Conservation (phyloP, 2,329 filamentous ascomycete species). For the Fusarium anguioides region DNA sequence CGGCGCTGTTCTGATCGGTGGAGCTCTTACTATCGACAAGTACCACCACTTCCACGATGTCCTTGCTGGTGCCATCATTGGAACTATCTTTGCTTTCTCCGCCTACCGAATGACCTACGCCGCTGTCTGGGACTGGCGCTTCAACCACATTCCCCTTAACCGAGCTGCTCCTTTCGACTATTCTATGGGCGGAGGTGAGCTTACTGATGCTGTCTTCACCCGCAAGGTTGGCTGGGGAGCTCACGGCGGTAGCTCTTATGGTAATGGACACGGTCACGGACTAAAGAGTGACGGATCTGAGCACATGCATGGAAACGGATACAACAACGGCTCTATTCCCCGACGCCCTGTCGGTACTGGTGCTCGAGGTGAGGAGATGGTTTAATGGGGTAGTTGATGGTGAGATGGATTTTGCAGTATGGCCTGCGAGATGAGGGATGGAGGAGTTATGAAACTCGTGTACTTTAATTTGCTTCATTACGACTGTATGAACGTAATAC, state of each 20-base stretch:
- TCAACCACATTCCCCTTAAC: conserved; percentile 72
- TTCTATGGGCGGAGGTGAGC: conserved; percentile 54
- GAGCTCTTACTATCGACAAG: conserved; percentile 77
- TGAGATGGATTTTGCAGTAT: too few species aligned
- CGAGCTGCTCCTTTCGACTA: conserved; percentile 67
- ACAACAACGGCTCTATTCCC: conserved; percentile 30
- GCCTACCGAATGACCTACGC: conserved; percentile 76
- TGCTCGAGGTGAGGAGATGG: conserved; percentile 30
- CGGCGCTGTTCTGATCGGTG: conserved; percentile 74
- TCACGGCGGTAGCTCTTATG: conserved; percentile 20
- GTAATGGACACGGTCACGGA: conserved; percentile 18
- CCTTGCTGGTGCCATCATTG: conserved; percentile 73
- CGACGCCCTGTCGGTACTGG: conserved; percentile 28
- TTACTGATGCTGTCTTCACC: conserved; percentile 67
- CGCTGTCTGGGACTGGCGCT: conserved; percentile 74
- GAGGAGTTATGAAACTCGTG: not conserved
- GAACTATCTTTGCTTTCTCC: conserved; percentile 72
- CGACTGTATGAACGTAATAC: conserved; percentile 13
- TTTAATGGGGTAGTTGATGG: not conserved
- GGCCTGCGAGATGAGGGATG: too few species aligned
- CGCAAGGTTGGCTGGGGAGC: conserved; percentile 69
- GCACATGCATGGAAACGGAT: conserved; percentile 19
- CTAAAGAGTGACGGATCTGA: conserved; percentile 30
- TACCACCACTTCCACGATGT: conserved; percentile 82
- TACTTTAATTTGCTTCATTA: conserved; percentile 6